Evolutionary conservation across 352 stramenopile genomes (phyloP).

Genomic region (Halophytophthora batemanensis): DNA sequence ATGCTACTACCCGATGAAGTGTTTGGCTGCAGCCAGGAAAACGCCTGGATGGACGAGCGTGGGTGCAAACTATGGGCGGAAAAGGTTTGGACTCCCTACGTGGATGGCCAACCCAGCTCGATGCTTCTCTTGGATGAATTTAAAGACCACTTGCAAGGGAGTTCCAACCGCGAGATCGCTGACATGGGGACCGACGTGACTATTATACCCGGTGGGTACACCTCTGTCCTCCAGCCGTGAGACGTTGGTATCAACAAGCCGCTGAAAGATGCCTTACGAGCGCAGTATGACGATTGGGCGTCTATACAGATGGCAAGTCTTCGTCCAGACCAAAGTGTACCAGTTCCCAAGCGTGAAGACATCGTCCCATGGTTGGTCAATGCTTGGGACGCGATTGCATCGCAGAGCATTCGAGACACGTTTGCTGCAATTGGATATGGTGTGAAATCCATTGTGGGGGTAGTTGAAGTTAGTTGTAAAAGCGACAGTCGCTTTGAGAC

Average conservation of each 20-base stretch:
- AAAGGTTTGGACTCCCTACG: constrained; percentile 4
- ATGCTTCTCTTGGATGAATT: constrained; percentile 7
- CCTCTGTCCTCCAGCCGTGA: constrained; percentile 3
- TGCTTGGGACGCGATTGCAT: not conserved
- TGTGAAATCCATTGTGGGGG: not conserved
- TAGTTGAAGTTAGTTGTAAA: not conserved
- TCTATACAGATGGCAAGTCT: not conserved
- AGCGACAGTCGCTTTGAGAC: not conserved
- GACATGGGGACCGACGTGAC: not conserved
- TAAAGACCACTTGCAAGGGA: constrained; percentile 1
- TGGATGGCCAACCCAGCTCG: not conserved
- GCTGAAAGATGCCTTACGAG: not conserved
- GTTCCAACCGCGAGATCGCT: not conserved
- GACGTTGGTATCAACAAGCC: constrained; percentile 8
- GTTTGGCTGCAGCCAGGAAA: constrained; percentile 4
- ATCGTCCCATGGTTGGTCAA: constrained; percentile 2
- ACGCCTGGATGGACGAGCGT: constrained; percentile 3
- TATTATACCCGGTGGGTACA: constrained; percentile 9
- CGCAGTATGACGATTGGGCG: constrained; percentile 6
- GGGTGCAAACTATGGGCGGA: constrained; percentile 4
- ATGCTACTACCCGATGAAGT: constrained; percentile 4
- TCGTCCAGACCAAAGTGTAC: not conserved
- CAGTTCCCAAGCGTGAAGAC: constrained; percentile 3
- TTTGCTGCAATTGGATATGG: not conserved
- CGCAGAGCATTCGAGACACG: constrained; percentile 1